Conservation (phyloP, 164 flowering plant species). For the Vitis labrusca region DNA sequence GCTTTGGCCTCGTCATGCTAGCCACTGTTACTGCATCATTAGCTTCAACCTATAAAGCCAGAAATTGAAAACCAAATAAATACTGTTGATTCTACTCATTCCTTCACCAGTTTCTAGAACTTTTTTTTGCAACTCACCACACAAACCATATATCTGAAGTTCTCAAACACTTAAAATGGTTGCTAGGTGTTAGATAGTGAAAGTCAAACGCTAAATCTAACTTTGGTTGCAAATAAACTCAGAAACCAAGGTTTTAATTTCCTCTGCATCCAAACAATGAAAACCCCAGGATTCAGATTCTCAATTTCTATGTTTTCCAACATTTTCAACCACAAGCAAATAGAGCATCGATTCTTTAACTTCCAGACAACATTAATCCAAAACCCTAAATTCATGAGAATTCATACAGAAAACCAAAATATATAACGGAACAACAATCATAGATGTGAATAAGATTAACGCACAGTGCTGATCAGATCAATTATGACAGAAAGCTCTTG, state of each 20-base stretch:
- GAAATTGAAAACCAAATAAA: conserved; percentile 3
- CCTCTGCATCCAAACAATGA: not conserved
- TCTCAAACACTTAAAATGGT: no score
- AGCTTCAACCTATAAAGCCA: conserved; percentile 72
- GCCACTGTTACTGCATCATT: conserved; percentile 96
- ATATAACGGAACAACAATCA: not conserved
- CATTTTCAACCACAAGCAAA: not conserved
- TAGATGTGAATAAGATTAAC: conserved; percentile 1
- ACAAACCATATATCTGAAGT: no score
- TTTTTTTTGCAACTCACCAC: not conserved
- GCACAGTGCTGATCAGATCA: conserved; percentile 85
- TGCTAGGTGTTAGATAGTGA: no score
- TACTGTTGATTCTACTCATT: not conserved
- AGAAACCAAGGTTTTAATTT: not conserved
- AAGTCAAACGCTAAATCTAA: no score
- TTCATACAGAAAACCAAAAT: not conserved
- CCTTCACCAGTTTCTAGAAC: not conserved
- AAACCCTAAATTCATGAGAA: not conserved
- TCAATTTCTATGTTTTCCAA: not conserved
- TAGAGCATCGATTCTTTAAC: not conserved
- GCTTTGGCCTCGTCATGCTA: conserved; percentile 89
- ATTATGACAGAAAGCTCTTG: conserved; percentile 91
- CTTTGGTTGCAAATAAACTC: no score
- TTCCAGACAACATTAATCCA: not conserved
- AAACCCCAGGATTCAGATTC: not conserved